A percentile compares a stretch with the other conserved stretches of the same genome.
Evolutionary conservation across 768 basidiomycete species (phyloP).

Genomic region (Panaeolus papilionaceus): DNA sequence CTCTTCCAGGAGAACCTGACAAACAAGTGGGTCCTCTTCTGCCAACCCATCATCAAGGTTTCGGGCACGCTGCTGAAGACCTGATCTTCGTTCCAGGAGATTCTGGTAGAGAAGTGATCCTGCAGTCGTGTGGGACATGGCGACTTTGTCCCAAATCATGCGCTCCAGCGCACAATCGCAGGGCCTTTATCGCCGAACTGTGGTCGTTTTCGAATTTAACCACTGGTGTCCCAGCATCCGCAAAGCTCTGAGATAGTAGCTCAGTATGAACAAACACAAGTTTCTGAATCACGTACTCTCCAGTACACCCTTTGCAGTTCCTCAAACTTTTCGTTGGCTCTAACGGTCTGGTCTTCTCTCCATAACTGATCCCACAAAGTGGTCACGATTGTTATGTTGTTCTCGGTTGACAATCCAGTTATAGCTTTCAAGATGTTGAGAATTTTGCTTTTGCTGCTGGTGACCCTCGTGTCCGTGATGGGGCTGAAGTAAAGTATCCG

Average conservation of each 20-base stretch:
- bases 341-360: not conserved
- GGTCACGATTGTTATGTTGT: not conserved
- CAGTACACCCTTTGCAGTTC: not conserved
- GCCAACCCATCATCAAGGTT: not conserved
- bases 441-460: not conserved
- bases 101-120: not conserved
- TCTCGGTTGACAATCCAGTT: not conserved
- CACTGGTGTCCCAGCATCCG: not conserved
- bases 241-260: not conserved
- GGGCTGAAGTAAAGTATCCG: not conserved
- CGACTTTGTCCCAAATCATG: not conserved
- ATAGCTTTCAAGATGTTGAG: not conserved
- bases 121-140: not conserved
- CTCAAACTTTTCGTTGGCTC: not conserved
- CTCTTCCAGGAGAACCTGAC: not conserved
- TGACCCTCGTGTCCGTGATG: not conserved
- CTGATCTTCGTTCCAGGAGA: not conserved
- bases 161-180: not conserved
- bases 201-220: not conserved
- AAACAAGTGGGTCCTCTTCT: not conserved
- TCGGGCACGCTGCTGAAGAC: not conserved
- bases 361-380: constrained; percentile 7
- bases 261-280: not conserved
- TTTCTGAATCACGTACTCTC: not conserved
- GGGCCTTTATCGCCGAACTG: not conserved